Conservation (phyloP, 345 rosid species). For the Citropsis articulata region DNA sequence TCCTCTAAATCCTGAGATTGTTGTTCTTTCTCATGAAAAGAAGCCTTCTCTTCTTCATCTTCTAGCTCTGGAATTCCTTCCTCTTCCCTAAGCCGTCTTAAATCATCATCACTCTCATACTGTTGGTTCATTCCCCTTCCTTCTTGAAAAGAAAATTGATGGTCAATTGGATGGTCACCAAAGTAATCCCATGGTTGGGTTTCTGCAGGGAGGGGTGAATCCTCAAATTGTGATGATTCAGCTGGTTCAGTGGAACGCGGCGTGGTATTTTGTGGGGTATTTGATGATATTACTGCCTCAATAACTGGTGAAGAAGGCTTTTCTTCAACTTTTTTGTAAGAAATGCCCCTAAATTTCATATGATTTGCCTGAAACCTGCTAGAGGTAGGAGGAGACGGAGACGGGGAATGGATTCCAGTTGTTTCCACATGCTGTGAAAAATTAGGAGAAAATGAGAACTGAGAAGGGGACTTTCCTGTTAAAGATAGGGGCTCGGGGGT, state of each 20-base stretch:
- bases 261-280: constrained; percentile 38
- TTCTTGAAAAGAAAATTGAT: constrained; percentile 53
- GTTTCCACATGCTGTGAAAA: constrained; percentile 47
- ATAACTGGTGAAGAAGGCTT: constrained; percentile 53
- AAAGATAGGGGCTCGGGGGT: constrained; percentile 69
- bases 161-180: constrained; percentile 63
- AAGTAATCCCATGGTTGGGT: constrained; percentile 88
- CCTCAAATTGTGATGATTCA: constrained; percentile 48
- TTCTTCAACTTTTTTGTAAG: constrained; percentile 70
- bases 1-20: constrained; percentile 66
- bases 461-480: constrained; percentile 59
- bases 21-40: constrained; percentile 55
- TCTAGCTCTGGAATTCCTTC: constrained; percentile 67
- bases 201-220: constrained; percentile 48
- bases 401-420: constrained; percentile 53
- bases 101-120: constrained; percentile 43
- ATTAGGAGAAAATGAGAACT: constrained; percentile 57
- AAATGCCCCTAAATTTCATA: constrained; percentile 61
- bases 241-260: constrained; percentile 41
- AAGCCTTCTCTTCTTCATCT: constrained; percentile 56
- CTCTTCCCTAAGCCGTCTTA: constrained; percentile 48
- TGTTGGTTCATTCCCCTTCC: constrained; percentile 35
- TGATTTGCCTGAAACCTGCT: constrained; percentile 50
- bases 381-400: constrained; percentile 57
- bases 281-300: constrained; percentile 52